Evolutionary conservation across 306 rosid species (phyloP), one percentile per base, ranked within the genome.

Genomic region (Citrullus colocynthis): DNA sequence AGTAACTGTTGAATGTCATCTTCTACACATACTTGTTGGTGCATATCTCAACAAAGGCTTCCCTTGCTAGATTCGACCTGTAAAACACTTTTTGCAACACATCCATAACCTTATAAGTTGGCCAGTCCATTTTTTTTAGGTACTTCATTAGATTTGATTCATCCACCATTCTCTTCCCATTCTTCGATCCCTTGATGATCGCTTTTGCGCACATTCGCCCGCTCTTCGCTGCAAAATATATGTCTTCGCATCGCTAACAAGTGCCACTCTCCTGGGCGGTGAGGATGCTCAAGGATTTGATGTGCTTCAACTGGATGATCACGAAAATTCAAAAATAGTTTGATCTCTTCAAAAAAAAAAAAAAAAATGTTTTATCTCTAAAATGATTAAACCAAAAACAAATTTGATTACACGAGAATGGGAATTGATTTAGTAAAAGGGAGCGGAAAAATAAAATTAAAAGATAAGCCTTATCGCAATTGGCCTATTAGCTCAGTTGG

Each of bases 11-110:
- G 76, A 92, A 96, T 3, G 99, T 96, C 98, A 96, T 96, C 92
- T 96, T 92, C 91, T 96, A 98, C 85, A 96, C 99, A 67, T 96
- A 96, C 77, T 96, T 91, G 34, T 96, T 97, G 0, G 90, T 96
- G n/a, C 99, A 96, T 98, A 92, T 89, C 97, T 92, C 98, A 81
- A 96, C 99, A 45, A 96, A 96, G 0, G 99, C 99, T 73, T 95
- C 98, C 80, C 99, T 91, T 0, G 99, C 99, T 6, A 97, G 99
- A 39, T 96, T 91, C 2, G 99, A 96, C 85, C 99, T 79, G 64
- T 96, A 96, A 77, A 96, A 96, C 86, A 96, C 98, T 88, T 96
- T 96, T 91, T 96, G 99, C 87, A 96, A 83, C 78, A 96, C 85
- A 86, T 96, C 98, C 84, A 96, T 76, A 9, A 96, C 99, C 92